Evolutionary conservation across 441 rosid species (phyloP), one percentile per base, ranked within the genome.

Genomic region (Euphorbia schlechtendalii): DNA sequence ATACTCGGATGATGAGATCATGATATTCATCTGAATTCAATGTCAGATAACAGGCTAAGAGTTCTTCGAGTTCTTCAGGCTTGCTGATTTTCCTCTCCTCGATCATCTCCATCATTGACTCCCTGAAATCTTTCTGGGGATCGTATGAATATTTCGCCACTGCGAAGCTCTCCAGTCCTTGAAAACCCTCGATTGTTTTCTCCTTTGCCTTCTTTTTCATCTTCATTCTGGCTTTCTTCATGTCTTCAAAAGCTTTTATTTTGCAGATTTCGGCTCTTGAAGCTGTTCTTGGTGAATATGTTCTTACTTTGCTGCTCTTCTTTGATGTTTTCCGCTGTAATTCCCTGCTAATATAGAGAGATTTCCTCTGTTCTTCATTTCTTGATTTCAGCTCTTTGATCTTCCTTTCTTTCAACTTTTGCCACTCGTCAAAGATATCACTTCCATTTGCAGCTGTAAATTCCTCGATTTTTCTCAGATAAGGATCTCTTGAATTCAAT

Each of bases 41-140:
- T 56, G 85, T 82, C 70, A 93, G 84, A 66, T 90, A 93, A 68
- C 93, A 93, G 38, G 93, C 86, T 73, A 93, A 74, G 73, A 93
- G 90, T 64, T 90, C 90, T 77, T 93, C 91, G 25, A 90, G 88
- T 59, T 88, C 93, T 66, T 83, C 83, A 8, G 96, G 77, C 54
- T 49, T 71, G 67, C 73, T 72, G 71, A 90, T 86, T 70, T 72
- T 77, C 65, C 80, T 84, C 75, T 84, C 93, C 72, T 74, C 68
- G 59, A 90, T 90, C 99, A 93, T 93, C 83, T 90, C 99, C 5
- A 75, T 69, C 99, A 90, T 86, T 12, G 97, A 93, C 45, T 90
- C 96, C 76, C 86, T 78, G 67, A 93, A 93, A 74, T 90, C 96
- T 56, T 84, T 77, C 46, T 74, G 82, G 1, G 96, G 99, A 77